These are phyloP conservation scores for Trichoderma erinaceum DNA, from an alignment of 495 filamentous ascomycete genomes.

Conservation along the genomic window DNA sequence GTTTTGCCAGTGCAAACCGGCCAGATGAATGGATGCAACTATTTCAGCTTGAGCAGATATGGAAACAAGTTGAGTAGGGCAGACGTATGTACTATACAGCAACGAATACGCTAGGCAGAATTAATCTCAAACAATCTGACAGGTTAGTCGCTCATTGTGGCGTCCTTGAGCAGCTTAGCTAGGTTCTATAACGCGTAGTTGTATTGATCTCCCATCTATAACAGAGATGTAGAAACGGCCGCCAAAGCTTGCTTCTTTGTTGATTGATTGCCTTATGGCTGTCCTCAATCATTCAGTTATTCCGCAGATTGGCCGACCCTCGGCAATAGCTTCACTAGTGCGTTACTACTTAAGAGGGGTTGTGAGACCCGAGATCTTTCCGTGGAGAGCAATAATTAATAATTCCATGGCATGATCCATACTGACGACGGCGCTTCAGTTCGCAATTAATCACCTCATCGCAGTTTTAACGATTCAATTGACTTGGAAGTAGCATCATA, in stretches of 20 bases:
- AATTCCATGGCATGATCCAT: neutral
- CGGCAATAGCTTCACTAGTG: neutral
- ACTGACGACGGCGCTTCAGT: neutral
- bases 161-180: too few species aligned
- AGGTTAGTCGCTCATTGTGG: too few species aligned
- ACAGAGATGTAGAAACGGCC: too few species aligned
- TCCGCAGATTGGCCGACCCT: neutral
- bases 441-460: neutral
- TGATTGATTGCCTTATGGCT: neutral
- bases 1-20: neutral
- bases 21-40: conserved; percentile 1
- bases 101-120: too few species aligned
- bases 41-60: neutral
- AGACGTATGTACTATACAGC: conserved; percentile 20
- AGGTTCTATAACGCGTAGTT: too few species aligned
- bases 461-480: neutral
- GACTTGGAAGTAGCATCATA: neutral
- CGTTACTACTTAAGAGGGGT: neutral
- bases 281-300: neutral
- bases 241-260: neutral
- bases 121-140: too few species aligned
- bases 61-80: neutral
- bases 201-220: too few species aligned
- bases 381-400: neutral
- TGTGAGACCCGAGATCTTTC: neutral